These are phyloP conservation scores for Plantago coronopus DNA, from an alignment of 305 asterid genomes.

Conservation along the genomic window DNA sequence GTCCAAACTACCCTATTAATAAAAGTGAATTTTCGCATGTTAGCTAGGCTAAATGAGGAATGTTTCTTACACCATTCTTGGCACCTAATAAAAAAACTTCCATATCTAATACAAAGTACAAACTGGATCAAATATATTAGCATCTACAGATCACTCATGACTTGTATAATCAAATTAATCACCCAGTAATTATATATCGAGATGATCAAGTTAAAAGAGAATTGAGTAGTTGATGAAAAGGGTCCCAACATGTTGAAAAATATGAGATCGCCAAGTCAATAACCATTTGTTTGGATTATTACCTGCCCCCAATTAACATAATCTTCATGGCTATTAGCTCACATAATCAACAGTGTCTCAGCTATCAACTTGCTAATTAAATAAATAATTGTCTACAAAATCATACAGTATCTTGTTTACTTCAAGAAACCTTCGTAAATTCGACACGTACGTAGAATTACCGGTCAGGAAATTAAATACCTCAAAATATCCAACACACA, in stretches of 20 bases:
- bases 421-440: slow-evolving; percentile 21
- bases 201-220: slow-evolving; percentile 18
- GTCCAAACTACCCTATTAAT: too few species aligned
- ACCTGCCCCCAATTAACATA: slow-evolving; percentile 32
- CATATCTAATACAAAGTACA: too few species aligned
- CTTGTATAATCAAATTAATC: background rate
- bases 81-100: too few species aligned
- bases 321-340: too few species aligned
- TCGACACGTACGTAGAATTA: slow-evolving; percentile 23
- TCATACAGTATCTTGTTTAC: slow-evolving; percentile 3
- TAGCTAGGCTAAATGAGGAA: too few species aligned
- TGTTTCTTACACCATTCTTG: too few species aligned
- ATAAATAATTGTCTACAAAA: background rate
- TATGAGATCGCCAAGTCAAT: slow-evolving; percentile 26
- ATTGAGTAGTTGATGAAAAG: slow-evolving; percentile 4
- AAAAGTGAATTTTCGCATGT: too few species aligned
- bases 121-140: too few species aligned
- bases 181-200: background rate
- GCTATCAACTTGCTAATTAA: background rate
- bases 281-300: slow-evolving; percentile 31
- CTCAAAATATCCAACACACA: background rate
- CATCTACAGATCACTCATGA: too few species aligned
- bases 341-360: too few species aligned
- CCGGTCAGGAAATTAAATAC: background rate
- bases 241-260: slow-evolving; percentile 19